phyloP scores from a whole-genome alignment of 2,329 filamentous ascomycete species.

The Dothistroma septosporum region DNA sequence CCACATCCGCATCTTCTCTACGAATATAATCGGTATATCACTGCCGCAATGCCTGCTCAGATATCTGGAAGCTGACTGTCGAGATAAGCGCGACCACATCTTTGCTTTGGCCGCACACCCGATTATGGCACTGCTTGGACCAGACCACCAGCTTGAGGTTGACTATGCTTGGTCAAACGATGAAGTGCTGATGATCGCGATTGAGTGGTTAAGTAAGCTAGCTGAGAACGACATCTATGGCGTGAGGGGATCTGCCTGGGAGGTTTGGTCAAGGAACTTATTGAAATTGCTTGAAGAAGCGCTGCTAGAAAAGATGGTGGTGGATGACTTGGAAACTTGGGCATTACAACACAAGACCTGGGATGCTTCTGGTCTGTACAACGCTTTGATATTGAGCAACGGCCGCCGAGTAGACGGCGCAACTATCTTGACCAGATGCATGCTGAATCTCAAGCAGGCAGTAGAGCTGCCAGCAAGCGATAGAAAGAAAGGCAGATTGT shows the following conservation, averaged over 20 bases:
- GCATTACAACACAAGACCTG: no score
- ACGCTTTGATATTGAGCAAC: not conserved
- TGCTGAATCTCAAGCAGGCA: not conserved
- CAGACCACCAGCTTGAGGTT: not conserved
- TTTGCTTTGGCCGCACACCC: not conserved
- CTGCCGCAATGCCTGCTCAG: not conserved
- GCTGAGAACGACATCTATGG: no score
- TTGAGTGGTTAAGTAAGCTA: not conserved
- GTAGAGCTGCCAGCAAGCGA: no score
- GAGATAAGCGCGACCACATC: not conserved
- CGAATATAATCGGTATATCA: not conserved
- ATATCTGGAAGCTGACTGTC: not conserved
- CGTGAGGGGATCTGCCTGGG: no score
- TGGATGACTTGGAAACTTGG: no score
- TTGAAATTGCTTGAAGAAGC: not conserved
- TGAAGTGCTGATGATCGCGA: not conserved
- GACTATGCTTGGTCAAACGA: not conserved
- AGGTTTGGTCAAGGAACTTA: not conserved
- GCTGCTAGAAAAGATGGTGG: no score
- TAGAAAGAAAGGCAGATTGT: no score
- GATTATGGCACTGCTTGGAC: not conserved
- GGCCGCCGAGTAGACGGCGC: not conserved
- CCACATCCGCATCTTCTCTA: no score
- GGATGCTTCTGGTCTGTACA: not conserved
- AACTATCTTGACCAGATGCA: not conserved